Base-by-base conservation (phyloP, 805 yeast genomes). In the Zygotorulaspora sp. region DNA sequence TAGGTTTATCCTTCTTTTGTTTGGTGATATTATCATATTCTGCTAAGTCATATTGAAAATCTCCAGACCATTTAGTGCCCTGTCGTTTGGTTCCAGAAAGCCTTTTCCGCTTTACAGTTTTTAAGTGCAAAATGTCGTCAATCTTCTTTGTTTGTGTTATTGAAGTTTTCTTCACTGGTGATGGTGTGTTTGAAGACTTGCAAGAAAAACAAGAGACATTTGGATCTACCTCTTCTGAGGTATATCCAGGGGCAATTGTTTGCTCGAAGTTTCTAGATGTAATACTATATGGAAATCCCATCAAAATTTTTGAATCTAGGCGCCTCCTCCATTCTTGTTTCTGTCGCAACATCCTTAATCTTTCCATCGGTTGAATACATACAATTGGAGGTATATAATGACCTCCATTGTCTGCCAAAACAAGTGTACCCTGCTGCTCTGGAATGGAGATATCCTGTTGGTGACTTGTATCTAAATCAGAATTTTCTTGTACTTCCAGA, bases 301-400 rank as follows among this genome's bases (percentile, higher is more conserved):
- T 22, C 9, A 41, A 24, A 23, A 30, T 10, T 14, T 23, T 22
- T 5, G 27, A 31, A 4, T 40, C 41, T 17, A 24, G 21, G 10
- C 32, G 36, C 9, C 38, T 32, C 22, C 54, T 49, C 44, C 42
- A 34, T 18, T 45, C 40, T 34, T 60, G 65, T 38, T 47, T 57
- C 28, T 49, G 45, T 30, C 60, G 47, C 29, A 60, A 28, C 25
- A 60, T 33, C 31, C 48, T 41, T 33, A 60, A 44, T 24, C 65
- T 39, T 34, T 60, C 62, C 6, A 57, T 29, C 2, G 65, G 65
- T 23, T 56, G 35, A 12, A 60, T 49, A 2, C 63, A 61, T 25
- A 60, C 35, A 16, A 58, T 45, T 2, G 60, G 62, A 6, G 63
- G 65, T 35, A 62, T 48, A n/a, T 25, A 38, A 7, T 36, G 44